Conservation (phyloP, 2,329 filamentous ascomycete species). For the Fusarium denticulatum region DNA sequence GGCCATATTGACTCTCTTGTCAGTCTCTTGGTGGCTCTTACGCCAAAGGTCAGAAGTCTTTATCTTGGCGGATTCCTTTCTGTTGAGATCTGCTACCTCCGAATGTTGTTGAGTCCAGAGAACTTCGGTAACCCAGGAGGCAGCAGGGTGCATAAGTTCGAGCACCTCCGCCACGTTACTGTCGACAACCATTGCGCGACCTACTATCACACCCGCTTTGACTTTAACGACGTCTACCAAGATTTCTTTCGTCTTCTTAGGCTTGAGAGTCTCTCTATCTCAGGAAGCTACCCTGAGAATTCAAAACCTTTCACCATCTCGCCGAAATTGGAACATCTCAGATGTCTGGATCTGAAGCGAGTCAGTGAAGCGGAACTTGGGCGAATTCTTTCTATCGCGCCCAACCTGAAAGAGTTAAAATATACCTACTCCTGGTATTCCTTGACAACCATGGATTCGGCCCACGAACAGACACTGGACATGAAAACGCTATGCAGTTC, state of each 20-base stretch:
- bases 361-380: not conserved
- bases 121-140: fast-evolving
- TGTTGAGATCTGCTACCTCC: not conserved
- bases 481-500: not conserved
- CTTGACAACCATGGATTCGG: fast-evolving
- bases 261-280: not conserved
- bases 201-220: not conserved
- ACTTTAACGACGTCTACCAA: not conserved
- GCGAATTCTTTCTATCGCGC: not conserved
- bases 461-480: not conserved
- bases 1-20: not conserved
- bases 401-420: not conserved
- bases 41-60: not conserved
- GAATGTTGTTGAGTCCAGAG: not conserved
- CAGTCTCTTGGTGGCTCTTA: not conserved
- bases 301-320: not conserved
- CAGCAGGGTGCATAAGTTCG: not conserved
- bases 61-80: not conserved
- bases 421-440: not conserved
- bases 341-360: fast-evolving
- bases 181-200: not conserved
- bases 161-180: not conserved
- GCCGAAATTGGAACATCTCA: not conserved
- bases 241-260: not conserved
- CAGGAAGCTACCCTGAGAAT: not conserved